Evolutionary conservation across 371 early-diverging fungal genomes (phyloP), one percentile per base, ranked within the genome.

Genomic region (Mucor circinelloides): DNA sequence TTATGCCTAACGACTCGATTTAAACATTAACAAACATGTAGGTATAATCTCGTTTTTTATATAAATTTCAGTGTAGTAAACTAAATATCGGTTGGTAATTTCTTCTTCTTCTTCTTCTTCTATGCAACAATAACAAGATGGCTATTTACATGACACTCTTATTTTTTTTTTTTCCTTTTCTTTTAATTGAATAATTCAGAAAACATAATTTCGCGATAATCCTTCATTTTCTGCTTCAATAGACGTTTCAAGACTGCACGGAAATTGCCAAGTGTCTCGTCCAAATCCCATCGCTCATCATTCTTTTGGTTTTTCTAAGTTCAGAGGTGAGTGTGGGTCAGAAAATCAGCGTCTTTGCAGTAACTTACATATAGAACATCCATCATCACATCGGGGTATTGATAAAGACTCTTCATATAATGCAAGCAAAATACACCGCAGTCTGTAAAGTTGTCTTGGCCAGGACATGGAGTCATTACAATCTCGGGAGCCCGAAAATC

Each of bases 391-490:
- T 61, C 58, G 12, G 56, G 15, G 19, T 52, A 21, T 48, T 64
- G 17, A 12, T 68, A 72, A 3, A 72, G 21, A 15, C 30, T 57
- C 6, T 65, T 46, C 28, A 68, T 65, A 17, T 57, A 68, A 36
- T 72, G 62, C 19, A 72, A 38, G 32, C 72, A 67, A 10, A 61
- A 72, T 0, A 72, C 63, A 12, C 73, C 73, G 38, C 73, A 72
- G 10, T 72, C 73, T 7, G 62, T 60, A 15, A 58, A 58, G n/a
- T 72, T 72, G 4, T 64, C 44, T 63, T 72, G 73, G 2, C 23
- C 42, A 10, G 73, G 73, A 38, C 68, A 72, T 2, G 55, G 13
- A 0, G 46, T 6, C 17, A 23, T 30, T 3, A 66, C 36, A 23
- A 62, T 48, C 2, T 63, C 50, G 1, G 73, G 73, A 13, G 21